Evolutionary conservation across 495 filamentous ascomycete genomes (phyloP).

Genomic region (Aspergillus kassunensis): DNA sequence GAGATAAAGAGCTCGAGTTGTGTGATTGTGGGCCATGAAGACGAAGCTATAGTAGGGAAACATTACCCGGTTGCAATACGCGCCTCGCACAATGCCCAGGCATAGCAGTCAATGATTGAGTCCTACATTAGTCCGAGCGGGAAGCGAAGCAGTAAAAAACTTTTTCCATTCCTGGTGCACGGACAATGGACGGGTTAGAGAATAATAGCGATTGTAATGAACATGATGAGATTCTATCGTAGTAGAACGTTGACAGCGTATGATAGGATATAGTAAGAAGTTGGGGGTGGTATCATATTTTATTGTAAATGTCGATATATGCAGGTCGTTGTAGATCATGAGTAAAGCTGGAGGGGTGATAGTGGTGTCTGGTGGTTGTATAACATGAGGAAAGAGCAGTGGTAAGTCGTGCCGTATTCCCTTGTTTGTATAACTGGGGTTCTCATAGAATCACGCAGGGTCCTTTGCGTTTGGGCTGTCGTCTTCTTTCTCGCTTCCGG

Average conservation of each 20-base stretch:
- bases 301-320: conserved; percentile 10
- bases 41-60: too few species aligned
- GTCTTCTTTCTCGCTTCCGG: conserved; percentile 29
- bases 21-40: too few species aligned
- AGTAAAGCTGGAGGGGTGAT: neutral
- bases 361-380: neutral
- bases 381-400: neutral
- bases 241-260: conserved; percentile 17
- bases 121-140: neutral
- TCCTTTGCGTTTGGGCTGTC: conserved; percentile 27
- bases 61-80: too few species aligned
- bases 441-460: conserved; percentile 44
- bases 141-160: neutral
- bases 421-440: conserved; percentile 3
- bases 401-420: neutral
- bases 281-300: conserved; percentile 11
- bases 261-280: conserved; percentile 10
- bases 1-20: too few species aligned
- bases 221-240: conserved; percentile 29
- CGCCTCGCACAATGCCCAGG: too few species aligned
- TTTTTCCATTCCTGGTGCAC: conserved; percentile 16
- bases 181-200: neutral
- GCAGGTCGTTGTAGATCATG: conserved; percentile 8
- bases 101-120: too few species aligned
- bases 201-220: conserved; percentile 7